Base-by-base conservation (phyloP, 306 rosid species). In the Quillaja saponaria region DNA sequence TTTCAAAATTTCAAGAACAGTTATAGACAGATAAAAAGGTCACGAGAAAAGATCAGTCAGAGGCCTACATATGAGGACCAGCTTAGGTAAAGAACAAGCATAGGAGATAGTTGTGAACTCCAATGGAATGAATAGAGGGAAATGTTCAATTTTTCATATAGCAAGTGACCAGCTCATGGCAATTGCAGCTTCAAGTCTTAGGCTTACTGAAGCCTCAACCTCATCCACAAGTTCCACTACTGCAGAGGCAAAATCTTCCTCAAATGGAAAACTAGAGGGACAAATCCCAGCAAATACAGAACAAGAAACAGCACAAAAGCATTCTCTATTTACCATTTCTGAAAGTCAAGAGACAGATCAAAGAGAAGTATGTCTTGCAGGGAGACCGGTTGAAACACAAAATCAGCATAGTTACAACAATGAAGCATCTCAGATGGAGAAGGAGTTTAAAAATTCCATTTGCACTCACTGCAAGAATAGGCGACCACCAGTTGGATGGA, bases 381-480 rank as follows among this genome's bases (percentile, higher is more conserved):
- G 65, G 41, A 25, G 47, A 57, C 61, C 49, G 18, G 48, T 62
- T 35, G 55, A 55, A 33, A 45, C 60, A 8, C 49, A 56, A 18
- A 57, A 52, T 11, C 53, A 60, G 34, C 63, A 60, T 31, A 33
- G 59, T 11, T 49, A 49, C 13, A 44, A 17, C 6, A 42, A 49
- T 49, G 79, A 68, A 67, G 50, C n/a, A 67, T 46, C 2, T 58
- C 47, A 53, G 45, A 19, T 51, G 64, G 76, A 69, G 45, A 83
- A 72, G 42, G 86, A 74, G 6, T 67, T 76, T 35, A 16, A 37
- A 38, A 61, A 73, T 55, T 61, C 85, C 31, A 31, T 64, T 6
- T 91, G 96, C 44, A 66, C 88, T 0, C 62, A 65, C 42, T 91
- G 97, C 80, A 58, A 77, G 3, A 88, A 82, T 18, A 71, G 44